These are phyloP conservation scores for Hypoxylon crocopeplum DNA, from an alignment of 495 filamentous ascomycete species.

Conservation along the genomic window DNA sequence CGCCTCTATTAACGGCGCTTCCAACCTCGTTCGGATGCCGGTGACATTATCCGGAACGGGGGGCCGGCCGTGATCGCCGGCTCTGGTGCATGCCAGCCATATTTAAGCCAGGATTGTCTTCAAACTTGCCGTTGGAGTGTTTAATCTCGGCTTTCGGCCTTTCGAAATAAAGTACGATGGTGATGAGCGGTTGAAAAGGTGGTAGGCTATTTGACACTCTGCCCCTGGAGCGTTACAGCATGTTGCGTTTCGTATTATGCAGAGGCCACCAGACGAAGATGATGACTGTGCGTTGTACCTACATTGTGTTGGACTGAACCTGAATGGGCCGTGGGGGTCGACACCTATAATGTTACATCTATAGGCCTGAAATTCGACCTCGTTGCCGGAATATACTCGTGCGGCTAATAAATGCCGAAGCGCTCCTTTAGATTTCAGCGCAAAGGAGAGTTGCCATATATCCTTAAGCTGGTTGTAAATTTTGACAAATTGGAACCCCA, in stretches of 20 bases:
- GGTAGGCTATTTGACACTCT: constrained; percentile 1
- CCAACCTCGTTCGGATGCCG: constrained; percentile 1
- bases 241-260: constrained; percentile 7
- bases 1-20: neutral
- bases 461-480: neutral
- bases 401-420: neutral
- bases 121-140: too few species aligned
- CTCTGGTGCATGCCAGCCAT: too few species aligned
- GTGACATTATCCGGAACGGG: neutral
- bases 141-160: constrained; percentile 11
- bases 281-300: constrained; percentile 16
- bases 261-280: constrained; percentile 5
- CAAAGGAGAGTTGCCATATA: neutral
- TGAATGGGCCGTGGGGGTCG: constrained; percentile 13
- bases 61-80: neutral
- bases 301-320: constrained; percentile 21
- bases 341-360: constrained; percentile 3
- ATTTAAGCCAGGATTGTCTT: too few species aligned
- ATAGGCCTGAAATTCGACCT: constrained; percentile 7
- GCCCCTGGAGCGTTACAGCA: constrained; percentile 7
- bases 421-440: neutral
- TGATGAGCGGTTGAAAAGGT: constrained; percentile 7
- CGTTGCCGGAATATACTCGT: constrained; percentile 28
- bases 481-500: constrained; percentile 3
- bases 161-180: constrained; percentile 2